Evolutionary conservation across 176 grass and related monocot species (phyloP).

Genomic region (Juncus inflexus): DNA sequence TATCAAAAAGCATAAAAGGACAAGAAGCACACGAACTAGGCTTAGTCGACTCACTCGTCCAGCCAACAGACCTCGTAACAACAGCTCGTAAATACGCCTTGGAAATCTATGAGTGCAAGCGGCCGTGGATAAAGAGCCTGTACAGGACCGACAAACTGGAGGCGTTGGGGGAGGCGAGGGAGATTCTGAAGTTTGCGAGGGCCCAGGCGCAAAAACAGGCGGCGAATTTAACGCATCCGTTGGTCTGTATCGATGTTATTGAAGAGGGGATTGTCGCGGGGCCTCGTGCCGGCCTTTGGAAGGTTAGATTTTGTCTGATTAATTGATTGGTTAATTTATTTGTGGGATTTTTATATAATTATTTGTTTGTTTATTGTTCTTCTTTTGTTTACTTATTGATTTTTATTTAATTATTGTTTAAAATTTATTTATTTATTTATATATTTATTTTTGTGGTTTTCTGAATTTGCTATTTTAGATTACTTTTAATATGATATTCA

Average conservation of each 20-base stretch:
- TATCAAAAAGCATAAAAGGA: conserved; percentile 77
- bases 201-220: conserved; percentile 73
- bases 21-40: conserved; percentile 64
- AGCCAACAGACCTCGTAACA: conserved; percentile 67
- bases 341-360: not conserved
- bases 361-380: conserved; percentile 6
- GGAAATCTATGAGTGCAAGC: conserved; percentile 66
- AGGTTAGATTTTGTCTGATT: conserved; percentile 35
- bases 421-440: too few relatives aligned
- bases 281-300: conserved; percentile 71
- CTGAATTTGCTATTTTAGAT: too few relatives aligned
- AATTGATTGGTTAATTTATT: not conserved
- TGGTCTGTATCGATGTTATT: conserved; percentile 82
- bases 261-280: conserved; percentile 87
- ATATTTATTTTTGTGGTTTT: too few relatives aligned
- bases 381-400: conserved; percentile 24
- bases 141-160: conserved; percentile 87
- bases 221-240: conserved; percentile 66
- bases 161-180: conserved; percentile 70
- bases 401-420: not conserved
- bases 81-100: conserved; percentile 69
- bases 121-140: conserved; percentile 80
- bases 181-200: conserved; percentile 91
- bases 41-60: conserved; percentile 79
- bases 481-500: too few relatives aligned